These are phyloP conservation scores for Oryza australiensis DNA, from an alignment of 176 grass and related monocot genomes.

Conservation along the genomic window DNA sequence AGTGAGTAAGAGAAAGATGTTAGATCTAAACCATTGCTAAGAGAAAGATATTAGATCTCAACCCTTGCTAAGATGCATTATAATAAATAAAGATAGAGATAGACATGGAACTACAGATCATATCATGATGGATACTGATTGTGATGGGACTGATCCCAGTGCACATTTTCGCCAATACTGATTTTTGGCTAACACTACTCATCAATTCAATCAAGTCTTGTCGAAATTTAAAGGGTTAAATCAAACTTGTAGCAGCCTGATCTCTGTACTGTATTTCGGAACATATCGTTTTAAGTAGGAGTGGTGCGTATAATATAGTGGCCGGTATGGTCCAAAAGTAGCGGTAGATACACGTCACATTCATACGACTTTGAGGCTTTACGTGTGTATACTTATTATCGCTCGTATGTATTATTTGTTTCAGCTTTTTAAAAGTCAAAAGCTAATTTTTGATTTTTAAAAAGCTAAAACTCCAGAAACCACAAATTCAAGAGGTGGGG, in stretches of 20 bases:
- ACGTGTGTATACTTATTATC: slow-evolving; percentile 24
- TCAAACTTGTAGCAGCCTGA: neutral
- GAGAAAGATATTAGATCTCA: too few relatives aligned
- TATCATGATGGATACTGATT: neutral
- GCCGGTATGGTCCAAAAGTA: neutral
- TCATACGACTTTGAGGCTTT: slow-evolving; percentile 21
- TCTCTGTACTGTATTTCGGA: too few relatives aligned
- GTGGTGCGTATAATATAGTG: too few relatives aligned
- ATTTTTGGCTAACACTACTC: neutral
- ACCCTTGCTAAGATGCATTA: too few relatives aligned
- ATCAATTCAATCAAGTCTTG: neutral
- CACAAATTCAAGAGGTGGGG: too few relatives aligned
- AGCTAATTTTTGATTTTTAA: too few relatives aligned
- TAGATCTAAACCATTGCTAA: too few relatives aligned
- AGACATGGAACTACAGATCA: neutral
- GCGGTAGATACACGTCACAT: slow-evolving; percentile 33
- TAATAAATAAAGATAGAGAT: too few relatives aligned
- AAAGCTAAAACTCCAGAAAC: too few relatives aligned
- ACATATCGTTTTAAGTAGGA: neutral
- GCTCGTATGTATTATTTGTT: too few relatives aligned
- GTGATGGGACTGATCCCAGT: neutral
- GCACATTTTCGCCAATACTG: neutral
- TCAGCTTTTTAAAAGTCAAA: too few relatives aligned
- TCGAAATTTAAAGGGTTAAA: neutral
- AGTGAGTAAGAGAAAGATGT: too few relatives aligned